Base-by-base conservation (phyloP, 306 rosid species). In the Amphicarpaea edgeworthii region DNA sequence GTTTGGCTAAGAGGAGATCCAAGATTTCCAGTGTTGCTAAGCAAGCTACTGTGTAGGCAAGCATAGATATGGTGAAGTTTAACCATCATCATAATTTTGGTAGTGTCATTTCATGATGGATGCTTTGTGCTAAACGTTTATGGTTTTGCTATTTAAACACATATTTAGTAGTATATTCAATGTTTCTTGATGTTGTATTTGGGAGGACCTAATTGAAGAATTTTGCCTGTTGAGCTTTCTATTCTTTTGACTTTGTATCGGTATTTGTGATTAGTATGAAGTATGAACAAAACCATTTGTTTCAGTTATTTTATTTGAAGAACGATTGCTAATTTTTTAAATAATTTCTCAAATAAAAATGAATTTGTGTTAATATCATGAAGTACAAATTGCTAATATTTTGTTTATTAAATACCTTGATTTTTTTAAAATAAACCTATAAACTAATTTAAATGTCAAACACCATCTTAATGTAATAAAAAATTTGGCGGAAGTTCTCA, bases 1-100 rank as follows among this genome's bases (percentile, higher is more conserved):
- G 82, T 47, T 17, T 70, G 77, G 82, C 82, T 8, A 78, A 78
- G 77, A 78, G 77, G 77, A 70, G 83, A 49, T 79, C 83, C 73
- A 79, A 63, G 72, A 19, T 79, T 19, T 71, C 78, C 32, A 72
- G 78, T 63, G 78, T 53, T 55, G 12, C 81, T 12, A 72, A 63
- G 67, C 74, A 41, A 66, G 50, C 79, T 24, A 20, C 79, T 5
- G 73, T 17, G 20, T 79, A 72, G 74, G 79, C 26, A 12, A 17
- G 59, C 8, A 38, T 50, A 38, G 63, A 71, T 37, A 20, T 54
- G 53, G 40, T 58, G 77, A 26, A 24, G 30, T 14, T 55, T 38
- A 24, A 24, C 34, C 55, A n/a, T 72, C 74, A 26, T 68, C 69
- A 11, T 79, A 79, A 62, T 79, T 79, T 79, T 79, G 74, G 79